A percentile compares a stretch with the other conserved stretches of the same genome.
phyloP scores from a whole-genome alignment of 1,139 yeast species.

The Saccharomyces pastorianus region DNA sequence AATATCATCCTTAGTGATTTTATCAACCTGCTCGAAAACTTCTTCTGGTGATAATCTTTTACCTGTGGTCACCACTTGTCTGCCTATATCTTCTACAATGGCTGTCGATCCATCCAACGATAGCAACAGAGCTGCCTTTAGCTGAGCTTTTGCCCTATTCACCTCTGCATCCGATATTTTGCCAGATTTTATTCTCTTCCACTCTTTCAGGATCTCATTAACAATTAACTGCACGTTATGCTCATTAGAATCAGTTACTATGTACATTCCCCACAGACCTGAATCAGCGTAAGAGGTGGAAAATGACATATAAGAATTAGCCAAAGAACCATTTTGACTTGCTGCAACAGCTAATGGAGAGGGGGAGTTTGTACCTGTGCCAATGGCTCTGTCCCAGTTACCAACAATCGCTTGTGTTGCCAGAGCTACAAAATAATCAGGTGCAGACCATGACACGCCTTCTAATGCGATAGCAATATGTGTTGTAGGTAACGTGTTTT shows the following conservation, averaged over 20 bases:
- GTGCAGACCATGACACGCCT: slow-evolving; percentile 96
- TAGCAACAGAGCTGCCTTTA: slow-evolving; percentile 81
- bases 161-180: slow-evolving; percentile 76
- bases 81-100: slow-evolving; percentile 94
- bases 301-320: slow-evolving; percentile 92
- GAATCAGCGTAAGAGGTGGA: slow-evolving; percentile 96
- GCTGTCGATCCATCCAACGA: slow-evolving; percentile 94
- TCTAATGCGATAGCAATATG: slow-evolving; percentile 94
- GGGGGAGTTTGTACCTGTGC: slow-evolving; percentile 63
- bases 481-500: slow-evolving; percentile 76
- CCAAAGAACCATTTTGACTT: slow-evolving; percentile 44
- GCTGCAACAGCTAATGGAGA: slow-evolving; percentile 73
- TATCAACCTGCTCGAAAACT: slow-evolving; percentile 75
- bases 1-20: slow-evolving; percentile 71
- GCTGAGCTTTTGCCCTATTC: slow-evolving; percentile 86
- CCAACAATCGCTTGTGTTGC: slow-evolving; percentile 96
- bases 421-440: slow-evolving; percentile 89
- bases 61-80: slow-evolving; percentile 94
- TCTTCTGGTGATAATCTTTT: slow-evolving; percentile 85
- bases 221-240: slow-evolving; percentile 59
- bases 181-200: slow-evolving; percentile 79
- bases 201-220: slow-evolving; percentile 73
- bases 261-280: slow-evolving; percentile 94
- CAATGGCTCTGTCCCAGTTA: slow-evolving; percentile 92
- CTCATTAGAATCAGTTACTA: slow-evolving; percentile 69